Percentiles rank a stretch among this genome's conserved stretches.
phyloP scores from a whole-genome alignment of 2,329 filamentous ascomycete genomes.

The Venturia carpophila region DNA sequence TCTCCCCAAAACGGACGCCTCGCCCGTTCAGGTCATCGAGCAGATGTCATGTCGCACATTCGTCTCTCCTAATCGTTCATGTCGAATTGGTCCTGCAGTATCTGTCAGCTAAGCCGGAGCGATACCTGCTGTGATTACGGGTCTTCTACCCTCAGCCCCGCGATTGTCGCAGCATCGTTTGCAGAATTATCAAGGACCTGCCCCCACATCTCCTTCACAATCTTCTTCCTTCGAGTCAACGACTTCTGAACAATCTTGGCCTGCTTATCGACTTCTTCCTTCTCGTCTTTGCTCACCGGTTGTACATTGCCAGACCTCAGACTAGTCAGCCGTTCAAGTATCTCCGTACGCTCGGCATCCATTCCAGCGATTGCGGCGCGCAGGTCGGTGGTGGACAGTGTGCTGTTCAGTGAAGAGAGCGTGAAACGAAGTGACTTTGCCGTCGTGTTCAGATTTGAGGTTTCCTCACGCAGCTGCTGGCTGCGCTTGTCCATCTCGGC shows the following conservation, averaged over 20 bases:
- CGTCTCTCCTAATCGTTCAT: neutral
- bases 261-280: conserved; percentile 38
- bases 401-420: conserved; percentile 39
- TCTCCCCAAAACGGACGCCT: neutral
- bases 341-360: conserved; percentile 37
- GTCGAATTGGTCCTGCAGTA: conserved; percentile 7
- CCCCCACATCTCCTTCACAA: conserved; percentile 45
- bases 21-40: neutral
- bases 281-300: conserved; percentile 43
- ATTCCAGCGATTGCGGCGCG: conserved; percentile 37
- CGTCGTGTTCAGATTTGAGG: conserved; percentile 37
- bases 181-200: conserved; percentile 41
- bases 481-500: conserved; percentile 44
- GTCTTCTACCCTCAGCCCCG: neutral
- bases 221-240: conserved; percentile 38
- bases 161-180: neutral
- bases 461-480: conserved; percentile 37
- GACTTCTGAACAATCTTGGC: conserved; percentile 38
- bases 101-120: neutral
- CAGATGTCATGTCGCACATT: neutral
- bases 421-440: conserved; percentile 44
- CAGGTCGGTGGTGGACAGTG: conserved; percentile 46
- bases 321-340: conserved; percentile 35
- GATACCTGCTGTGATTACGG: neutral
- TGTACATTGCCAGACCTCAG: conserved; percentile 36